Percentiles rank a stretch among this genome's conserved stretches.
phyloP scores from a whole-genome alignment of 768 basidiomycete species.

The Trametes maxima region DNA sequence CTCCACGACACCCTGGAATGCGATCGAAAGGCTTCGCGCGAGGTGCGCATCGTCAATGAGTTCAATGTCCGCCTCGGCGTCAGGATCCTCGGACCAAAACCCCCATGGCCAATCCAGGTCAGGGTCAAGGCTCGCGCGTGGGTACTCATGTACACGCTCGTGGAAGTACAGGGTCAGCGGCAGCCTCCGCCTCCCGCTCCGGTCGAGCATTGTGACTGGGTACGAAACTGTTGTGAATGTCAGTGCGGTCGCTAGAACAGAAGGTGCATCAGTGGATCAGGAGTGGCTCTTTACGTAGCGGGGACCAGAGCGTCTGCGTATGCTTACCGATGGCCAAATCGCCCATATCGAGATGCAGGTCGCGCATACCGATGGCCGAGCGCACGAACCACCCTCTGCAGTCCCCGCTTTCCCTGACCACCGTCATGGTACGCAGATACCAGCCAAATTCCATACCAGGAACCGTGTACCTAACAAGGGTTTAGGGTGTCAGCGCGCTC shows the following conservation, averaged over 20 bases:
- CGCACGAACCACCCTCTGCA: neutral
- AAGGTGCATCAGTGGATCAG: too few species aligned
- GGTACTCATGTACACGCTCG: constrained; percentile 15
- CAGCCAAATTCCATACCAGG: neutral
- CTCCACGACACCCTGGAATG: neutral
- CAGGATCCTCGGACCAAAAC: constrained; percentile 11
- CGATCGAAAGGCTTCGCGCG: neutral
- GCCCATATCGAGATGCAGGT: constrained; percentile 1
- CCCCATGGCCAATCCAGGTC: constrained; percentile 18
- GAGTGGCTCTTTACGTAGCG: too few species aligned
- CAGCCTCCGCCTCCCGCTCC: neutral
- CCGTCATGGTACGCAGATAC: neutral
- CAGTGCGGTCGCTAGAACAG: neutral
- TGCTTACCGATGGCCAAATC: constrained; percentile 4
- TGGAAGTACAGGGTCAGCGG: constrained; percentile 11
- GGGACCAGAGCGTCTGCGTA: too few species aligned
- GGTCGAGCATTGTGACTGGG: neutral
- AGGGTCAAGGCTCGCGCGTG: constrained; percentile 5
- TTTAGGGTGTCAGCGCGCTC: too few species aligned
- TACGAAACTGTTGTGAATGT: constrained; percentile 11
- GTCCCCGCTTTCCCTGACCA: neutral
- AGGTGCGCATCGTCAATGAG: constrained; percentile 5
- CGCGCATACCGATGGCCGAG: neutral
- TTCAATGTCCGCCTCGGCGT: constrained; percentile 1
- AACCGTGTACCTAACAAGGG: constrained; percentile 1